These are phyloP conservation scores for Kluyveromyces dobzhanskii DNA, from an alignment of 805 yeast genomes.

Conservation along the genomic window DNA sequence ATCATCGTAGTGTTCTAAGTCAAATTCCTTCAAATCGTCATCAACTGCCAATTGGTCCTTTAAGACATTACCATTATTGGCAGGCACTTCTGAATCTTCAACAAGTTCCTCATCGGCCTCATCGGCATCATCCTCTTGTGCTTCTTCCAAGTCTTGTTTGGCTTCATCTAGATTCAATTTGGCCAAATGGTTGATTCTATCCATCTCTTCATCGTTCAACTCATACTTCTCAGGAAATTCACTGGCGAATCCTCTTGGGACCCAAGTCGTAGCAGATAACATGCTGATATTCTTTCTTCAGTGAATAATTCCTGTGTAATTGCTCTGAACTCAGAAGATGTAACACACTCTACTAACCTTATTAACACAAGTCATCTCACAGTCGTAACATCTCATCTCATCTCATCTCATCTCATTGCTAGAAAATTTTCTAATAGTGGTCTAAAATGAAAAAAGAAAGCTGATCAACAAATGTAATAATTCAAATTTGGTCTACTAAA, in stretches of 20 bases:
- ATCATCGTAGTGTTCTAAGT: constrained; percentile 76
- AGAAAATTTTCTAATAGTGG: constrained; percentile 3
- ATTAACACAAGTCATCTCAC: too few relatives aligned
- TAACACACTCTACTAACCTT: too few relatives aligned
- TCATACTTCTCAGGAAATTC: constrained; percentile 89
- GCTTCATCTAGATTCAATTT: constrained; percentile 75
- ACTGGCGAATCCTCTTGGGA: constrained; percentile 90
- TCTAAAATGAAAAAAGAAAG: background rate
- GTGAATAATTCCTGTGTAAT: too few relatives aligned
- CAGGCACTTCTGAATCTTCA: constrained; percentile 10
- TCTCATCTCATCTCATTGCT: constrained; percentile 15
- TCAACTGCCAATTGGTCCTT: constrained; percentile 55
- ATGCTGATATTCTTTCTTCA: constrained; percentile 30
- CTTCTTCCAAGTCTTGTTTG: constrained; percentile 49
- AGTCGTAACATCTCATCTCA: constrained; percentile 8
- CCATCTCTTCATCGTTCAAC: constrained; percentile 87
- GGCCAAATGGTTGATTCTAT: constrained; percentile 79
- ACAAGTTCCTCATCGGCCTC: constrained; percentile 24
- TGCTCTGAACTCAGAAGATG: too few relatives aligned
- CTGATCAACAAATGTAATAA: too few relatives aligned
- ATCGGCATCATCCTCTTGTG: constrained; percentile 22
- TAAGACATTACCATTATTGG: constrained; percentile 17
- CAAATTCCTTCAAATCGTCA: constrained; percentile 82
- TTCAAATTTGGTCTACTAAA: too few relatives aligned
- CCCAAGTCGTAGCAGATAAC: constrained; percentile 94